Base-by-base conservation (phyloP, 352 stramenopile species). In the Phytophthora tentaculata region DNA sequence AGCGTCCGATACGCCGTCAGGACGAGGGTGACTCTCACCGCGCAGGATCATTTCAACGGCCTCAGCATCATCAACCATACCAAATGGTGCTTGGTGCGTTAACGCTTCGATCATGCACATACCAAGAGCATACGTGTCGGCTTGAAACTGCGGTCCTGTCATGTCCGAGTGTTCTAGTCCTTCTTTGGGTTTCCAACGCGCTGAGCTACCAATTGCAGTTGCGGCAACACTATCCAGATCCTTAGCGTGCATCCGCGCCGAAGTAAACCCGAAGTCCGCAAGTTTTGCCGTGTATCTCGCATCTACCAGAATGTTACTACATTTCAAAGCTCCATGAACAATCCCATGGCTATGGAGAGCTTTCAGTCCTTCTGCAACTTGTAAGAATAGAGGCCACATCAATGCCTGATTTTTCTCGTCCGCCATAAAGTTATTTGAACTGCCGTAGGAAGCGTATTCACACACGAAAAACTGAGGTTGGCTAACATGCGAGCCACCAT, bases 251-350 rank as follows among this genome's bases (percentile, higher is more conserved):
- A 32, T 64, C 0, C 66, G 66, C 6, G 69, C 61, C 5, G 63
- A 39, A 19, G 47, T 67, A 22, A 73, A 71, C n/a, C 64, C 64
- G 58, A 83, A 83, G 41, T 83, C 75, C 12, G 64, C 50, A 0
- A 83, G 19, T 55, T 80, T 80, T 1, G 66, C 58, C 0, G 61
- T 71, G 39, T 63, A 45, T 14, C 65, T 47, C 4, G 53, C 29
- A 16, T 71, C 67, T 5, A 83, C 79, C 2, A 97, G 74, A 39
- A 96, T 74, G 61, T 97, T 97, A 16, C 65, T 80, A 26, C 82
- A 85, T 61, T 97, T 97, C 9, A 97, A 75, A 20, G 91, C 89
- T 16, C 90, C 80, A 55, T 97, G 89, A 10, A 89, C 58, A 3
- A 67, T 70, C 0, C 77, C 67, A 6, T 50, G 28, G 2, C 20